Evolutionary conservation across 345 rosid genomes (phyloP), one percentile per base, ranked within the genome.

Genomic region (Eucalyptus microcorys): DNA sequence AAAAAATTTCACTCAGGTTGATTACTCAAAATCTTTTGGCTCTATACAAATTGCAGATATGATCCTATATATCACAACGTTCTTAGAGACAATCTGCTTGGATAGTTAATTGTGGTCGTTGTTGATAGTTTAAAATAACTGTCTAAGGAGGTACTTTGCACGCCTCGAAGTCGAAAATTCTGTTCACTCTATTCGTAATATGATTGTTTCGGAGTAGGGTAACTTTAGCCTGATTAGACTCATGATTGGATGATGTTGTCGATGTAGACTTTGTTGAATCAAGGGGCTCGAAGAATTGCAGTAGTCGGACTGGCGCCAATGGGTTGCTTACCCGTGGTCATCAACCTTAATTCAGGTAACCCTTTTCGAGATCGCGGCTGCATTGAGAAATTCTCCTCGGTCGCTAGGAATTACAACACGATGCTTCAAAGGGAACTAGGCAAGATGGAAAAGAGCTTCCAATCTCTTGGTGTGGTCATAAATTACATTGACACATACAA

Each of bases 401-500:
- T 85, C 13, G 89, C 80, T 9, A 22, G 53, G 42, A 49, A 88
- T 49, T 88, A 53, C 87, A 84, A 84, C 53, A 85, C 37, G 76
- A 88, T 52, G 87, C 89, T 88, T 43, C 52, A 48, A 50, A 49
- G 19, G 26, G 89, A 84, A 55, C 52, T 88, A 19, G 55, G 42
- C 55, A 87, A 68, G 57, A 66, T 68, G 53, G n/a, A 68, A 40
- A 87, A 87, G 68, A 50, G 64, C 27, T 32, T 16, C 30, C 5
- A 24, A 86, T 34, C 87, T 50, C 27, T 52, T 19, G 66, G 64
- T 50, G 66, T 86, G 22, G 64, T 52, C 43, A 32, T 86, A 49
- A 22, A 6, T 19, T 86, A 86, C 61, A 86, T 86, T 13, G 99
- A 95, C 90, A 91, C 88, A 4, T 96, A 91, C 81, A 53, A 80